Evolutionary conservation across 2,329 filamentous ascomycete genomes (phyloP), one percentile per base, ranked within the genome.

Genomic region (Neofusicoccum cordaticola): DNA sequence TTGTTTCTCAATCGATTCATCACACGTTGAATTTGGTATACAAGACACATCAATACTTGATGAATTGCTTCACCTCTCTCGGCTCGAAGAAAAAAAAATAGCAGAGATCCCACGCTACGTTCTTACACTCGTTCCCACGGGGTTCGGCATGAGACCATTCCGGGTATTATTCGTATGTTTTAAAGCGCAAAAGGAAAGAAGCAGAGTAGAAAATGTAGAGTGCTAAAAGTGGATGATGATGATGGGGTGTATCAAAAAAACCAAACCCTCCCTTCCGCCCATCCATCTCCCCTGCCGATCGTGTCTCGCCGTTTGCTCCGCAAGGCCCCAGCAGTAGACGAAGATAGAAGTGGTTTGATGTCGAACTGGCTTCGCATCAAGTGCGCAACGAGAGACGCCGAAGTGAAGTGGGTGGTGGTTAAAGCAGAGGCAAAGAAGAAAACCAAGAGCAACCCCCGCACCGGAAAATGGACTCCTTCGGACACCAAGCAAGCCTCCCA

Each of bases 401-500:
- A 64, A 64, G 44, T 44, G 52, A 47, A 64, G 52, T 37, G 52
- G 53, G 48, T 19, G 41, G 34, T 19, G 41, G 62, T 12, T 17
- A 45, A 64, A 57, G 41, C 39, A 57, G 27, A 53, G 41, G 44
- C 48, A 53, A 63, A 22, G 37, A 56, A 64, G 60, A 58, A 57
- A 64, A 57, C 34, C 62, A 56, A 64, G 41, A 56, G 52, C 52
- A 56, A 57, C 62, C 52, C 62, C 50, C 62, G 44, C 63, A 60
- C 50, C 52, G 44, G 45, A 60, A 64, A 64, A 50, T 58, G 44
- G 52, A 64, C 63, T 64, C 63, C 63, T 58, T 53, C 52, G 22
- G 63, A 64, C 63, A 64, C 63, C 63, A 64, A 64, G 45, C 53
- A 58, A 64, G 53, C 52, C 63, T 45, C 44, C 63, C 63, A 52